phyloP scores from a whole-genome alignment of 2,329 filamentous ascomycete species.

The Fusarium tupiense region DNA sequence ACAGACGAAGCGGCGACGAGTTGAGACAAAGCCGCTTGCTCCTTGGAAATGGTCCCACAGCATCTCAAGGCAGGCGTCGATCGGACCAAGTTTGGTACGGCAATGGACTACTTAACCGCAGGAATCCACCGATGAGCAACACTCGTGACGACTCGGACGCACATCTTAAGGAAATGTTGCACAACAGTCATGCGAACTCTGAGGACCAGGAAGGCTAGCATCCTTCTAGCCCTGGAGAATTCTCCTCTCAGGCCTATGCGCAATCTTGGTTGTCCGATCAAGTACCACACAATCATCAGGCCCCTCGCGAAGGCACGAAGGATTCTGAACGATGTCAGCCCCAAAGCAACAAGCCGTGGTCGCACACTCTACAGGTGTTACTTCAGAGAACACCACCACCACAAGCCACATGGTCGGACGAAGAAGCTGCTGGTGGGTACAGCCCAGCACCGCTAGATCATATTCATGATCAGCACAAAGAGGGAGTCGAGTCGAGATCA shows the following conservation, averaged over 20 bases:
- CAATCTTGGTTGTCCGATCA: constrained; percentile 1
- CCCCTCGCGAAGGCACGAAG: neutral
- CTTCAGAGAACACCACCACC: constrained; percentile 34
- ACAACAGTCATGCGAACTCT: constrained; percentile 12
- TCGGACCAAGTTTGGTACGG: constrained; percentile 16
- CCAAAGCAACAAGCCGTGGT: constrained; percentile 16
- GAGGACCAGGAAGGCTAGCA: constrained; percentile 37
- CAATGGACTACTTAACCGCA: constrained; percentile 10
- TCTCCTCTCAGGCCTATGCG: neutral
- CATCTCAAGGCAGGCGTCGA: constrained; percentile 7
- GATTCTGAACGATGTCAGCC: neutral
- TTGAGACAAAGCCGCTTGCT: constrained; percentile 25
- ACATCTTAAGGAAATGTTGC: constrained; percentile 20
- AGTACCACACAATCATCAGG: neutral
- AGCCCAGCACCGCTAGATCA: neutral
- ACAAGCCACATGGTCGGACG: neutral
- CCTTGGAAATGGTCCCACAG: constrained; percentile 4
- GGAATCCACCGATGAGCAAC: constrained; percentile 7
- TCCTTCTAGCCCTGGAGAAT: constrained; percentile 12
- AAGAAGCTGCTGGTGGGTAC: neutral
- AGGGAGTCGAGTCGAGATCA: neutral
- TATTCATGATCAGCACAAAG: neutral
- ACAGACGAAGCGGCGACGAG: neutral
- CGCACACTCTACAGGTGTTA: constrained; percentile 30
- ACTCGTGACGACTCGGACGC: constrained; percentile 21